These are phyloP conservation scores for Sporothrix brunneoviolacea DNA, from an alignment of 2,329 filamentous ascomycete species.

Conservation along the genomic window DNA sequence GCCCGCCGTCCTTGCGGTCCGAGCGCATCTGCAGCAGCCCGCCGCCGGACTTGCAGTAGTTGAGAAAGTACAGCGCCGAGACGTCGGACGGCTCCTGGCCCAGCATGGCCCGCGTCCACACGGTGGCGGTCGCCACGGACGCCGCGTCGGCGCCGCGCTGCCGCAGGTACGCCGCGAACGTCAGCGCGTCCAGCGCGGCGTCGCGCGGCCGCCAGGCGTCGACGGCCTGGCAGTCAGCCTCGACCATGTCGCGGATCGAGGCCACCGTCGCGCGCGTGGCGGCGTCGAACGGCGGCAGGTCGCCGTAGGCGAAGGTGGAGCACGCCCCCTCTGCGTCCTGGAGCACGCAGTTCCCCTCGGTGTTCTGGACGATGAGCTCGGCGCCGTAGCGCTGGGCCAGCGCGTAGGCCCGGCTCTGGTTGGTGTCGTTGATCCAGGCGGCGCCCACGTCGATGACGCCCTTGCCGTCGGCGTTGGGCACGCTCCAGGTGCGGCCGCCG, in stretches of 20 bases:
- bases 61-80: slow-evolving; percentile 46
- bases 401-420: slow-evolving; percentile 10
- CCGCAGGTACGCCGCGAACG: slow-evolving; percentile 7
- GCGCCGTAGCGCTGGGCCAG: slow-evolving; percentile 5
- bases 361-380: slow-evolving; percentile 10
- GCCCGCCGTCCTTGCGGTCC: slow-evolving; percentile 45
- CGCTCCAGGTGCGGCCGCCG: slow-evolving; percentile 43
- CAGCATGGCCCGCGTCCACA: slow-evolving; percentile 25
- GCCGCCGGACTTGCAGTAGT: slow-evolving; percentile 47
- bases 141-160: not conserved
- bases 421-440: slow-evolving; percentile 17
- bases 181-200: slow-evolving; percentile 9
- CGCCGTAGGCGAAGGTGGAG: slow-evolving; percentile 12
- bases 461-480: slow-evolving; percentile 3
- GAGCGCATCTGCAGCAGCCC: slow-evolving; percentile 47
- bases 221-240: slow-evolving; percentile 12
- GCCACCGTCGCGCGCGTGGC: not conserved
- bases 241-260: not conserved
- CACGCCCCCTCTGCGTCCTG: slow-evolving; percentile 11
- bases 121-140: slow-evolving; percentile 5
- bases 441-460: slow-evolving; percentile 13
- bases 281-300: not conserved
- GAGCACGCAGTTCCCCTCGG: slow-evolving; percentile 11
- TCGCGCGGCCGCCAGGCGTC: slow-evolving; percentile 8
- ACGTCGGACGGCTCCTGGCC: slow-evolving; percentile 43